These are phyloP conservation scores for Linaria vulgaris DNA, from an alignment of 257 asterid genomes.

Conservation along the genomic window DNA sequence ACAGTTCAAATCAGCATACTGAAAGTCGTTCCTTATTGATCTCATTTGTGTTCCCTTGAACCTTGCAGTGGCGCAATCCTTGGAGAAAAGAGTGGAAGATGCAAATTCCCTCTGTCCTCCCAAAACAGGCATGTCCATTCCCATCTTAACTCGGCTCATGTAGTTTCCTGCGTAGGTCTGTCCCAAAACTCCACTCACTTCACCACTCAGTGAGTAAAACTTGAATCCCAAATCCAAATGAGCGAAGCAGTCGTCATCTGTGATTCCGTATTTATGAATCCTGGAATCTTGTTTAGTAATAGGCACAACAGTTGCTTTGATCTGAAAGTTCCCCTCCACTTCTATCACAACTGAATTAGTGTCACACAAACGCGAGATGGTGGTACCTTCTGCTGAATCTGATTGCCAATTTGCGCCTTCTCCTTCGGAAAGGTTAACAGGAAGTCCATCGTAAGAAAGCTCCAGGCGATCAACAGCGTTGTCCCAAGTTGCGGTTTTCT, in stretches of 20 bases:
- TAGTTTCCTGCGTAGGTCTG: constrained; percentile 65
- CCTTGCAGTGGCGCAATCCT: constrained; percentile 66
- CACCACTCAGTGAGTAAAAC: constrained; percentile 60
- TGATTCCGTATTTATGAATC: constrained; percentile 64
- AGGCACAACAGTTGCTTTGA: constrained; percentile 66
- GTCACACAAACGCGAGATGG: constrained; percentile 44
- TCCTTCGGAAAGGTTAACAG: constrained; percentile 34
- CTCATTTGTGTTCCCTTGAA: constrained; percentile 36
- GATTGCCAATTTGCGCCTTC: constrained; percentile 52
- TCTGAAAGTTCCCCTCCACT: constrained; percentile 74
- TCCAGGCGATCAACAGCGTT: constrained; percentile 54
- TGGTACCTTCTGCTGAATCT: constrained; percentile 13
- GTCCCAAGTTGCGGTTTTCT: constrained; percentile 66
- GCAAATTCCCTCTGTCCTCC: constrained; percentile 67
- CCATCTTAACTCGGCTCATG: constrained; percentile 72
- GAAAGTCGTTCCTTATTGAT: constrained; percentile 15
- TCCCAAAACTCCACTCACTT: constrained; percentile 72
- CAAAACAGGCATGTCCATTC: constrained; percentile 73
- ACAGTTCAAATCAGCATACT: constrained; percentile 51
- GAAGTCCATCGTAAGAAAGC: constrained; percentile 45
- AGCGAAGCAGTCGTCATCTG: constrained; percentile 71
- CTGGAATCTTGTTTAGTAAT: constrained; percentile 57
- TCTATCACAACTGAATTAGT: constrained; percentile 56
- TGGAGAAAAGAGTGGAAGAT: constrained; percentile 57
- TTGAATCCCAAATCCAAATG: constrained; percentile 83